phyloP scores from a whole-genome alignment of 2,329 filamentous ascomycete species.

The Xylariaceae sp. region DNA sequence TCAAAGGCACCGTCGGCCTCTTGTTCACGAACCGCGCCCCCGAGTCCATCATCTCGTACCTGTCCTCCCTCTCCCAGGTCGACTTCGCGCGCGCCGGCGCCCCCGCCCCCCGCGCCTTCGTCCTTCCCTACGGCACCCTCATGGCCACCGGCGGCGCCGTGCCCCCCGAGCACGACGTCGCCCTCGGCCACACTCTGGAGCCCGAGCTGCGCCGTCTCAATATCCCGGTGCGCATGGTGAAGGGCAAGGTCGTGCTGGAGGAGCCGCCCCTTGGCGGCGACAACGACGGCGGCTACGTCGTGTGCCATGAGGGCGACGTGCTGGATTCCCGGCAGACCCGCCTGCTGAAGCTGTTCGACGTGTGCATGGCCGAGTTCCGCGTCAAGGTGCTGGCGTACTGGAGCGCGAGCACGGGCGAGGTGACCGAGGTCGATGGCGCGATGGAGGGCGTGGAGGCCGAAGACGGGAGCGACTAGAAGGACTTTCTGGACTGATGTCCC shows the following conservation, averaged over 20 bases:
- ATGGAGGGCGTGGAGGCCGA: slow-evolving; percentile 18
- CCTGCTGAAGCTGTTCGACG: slow-evolving; percentile 87
- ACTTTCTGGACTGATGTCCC: neutral
- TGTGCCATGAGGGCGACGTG: slow-evolving; percentile 81
- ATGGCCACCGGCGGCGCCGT: slow-evolving; percentile 79
- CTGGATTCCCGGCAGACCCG: slow-evolving; percentile 91
- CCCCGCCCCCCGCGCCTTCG: slow-evolving; percentile 68
- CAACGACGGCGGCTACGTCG: slow-evolving; percentile 55
- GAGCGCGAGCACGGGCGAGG: slow-evolving; percentile 53
- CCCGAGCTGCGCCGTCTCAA: slow-evolving; percentile 84
- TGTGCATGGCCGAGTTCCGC: slow-evolving; percentile 86
- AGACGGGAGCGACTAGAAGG: slow-evolving; percentile 13
- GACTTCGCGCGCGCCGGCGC: slow-evolving; percentile 92
- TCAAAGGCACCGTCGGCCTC: slow-evolving; percentile 81
- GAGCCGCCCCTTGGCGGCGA: slow-evolving; percentile 36
- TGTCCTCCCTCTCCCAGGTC: slow-evolving; percentile 65
- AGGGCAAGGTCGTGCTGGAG: slow-evolving; percentile 77
- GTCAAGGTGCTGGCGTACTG: slow-evolving; percentile 74
- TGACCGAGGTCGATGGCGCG: slow-evolving; percentile 37
- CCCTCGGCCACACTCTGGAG: slow-evolving; percentile 83
- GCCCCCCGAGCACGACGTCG: slow-evolving; percentile 75
- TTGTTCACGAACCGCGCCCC: slow-evolving; percentile 81
- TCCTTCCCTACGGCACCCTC: slow-evolving; percentile 77
- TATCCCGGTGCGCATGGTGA: slow-evolving; percentile 82
- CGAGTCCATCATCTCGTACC: slow-evolving; percentile 64